These are phyloP conservation scores for Colletotrichum orbiculare DNA, from an alignment of 2,329 filamentous ascomycete species.

Conservation along the genomic window DNA sequence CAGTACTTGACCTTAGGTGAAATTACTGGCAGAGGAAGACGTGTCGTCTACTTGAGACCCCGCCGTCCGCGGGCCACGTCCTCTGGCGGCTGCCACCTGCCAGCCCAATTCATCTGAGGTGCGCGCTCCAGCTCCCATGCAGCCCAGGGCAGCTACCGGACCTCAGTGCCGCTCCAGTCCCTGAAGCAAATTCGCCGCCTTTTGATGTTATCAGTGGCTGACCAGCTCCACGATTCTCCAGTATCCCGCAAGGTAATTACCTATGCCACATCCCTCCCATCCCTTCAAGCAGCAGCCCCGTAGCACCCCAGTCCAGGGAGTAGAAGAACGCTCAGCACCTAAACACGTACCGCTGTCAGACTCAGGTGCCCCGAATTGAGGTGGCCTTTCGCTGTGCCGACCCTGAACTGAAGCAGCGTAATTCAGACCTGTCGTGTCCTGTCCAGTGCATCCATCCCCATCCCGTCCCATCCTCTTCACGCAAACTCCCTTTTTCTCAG, in stretches of 20 bases:
- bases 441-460: constrained; percentile 28
- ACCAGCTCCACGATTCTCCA: constrained; percentile 11
- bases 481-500: constrained; percentile 40
- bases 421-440: constrained; percentile 4
- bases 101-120: constrained; percentile 30
- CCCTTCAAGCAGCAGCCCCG: constrained; percentile 3
- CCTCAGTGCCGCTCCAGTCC: background rate
- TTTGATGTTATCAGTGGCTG: constrained; percentile 25
- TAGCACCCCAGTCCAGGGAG: background rate
- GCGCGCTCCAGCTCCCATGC: constrained; percentile 18
- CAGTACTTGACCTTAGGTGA: background rate
- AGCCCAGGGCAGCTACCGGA: background rate
- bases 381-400: too few species aligned
- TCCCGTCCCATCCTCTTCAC: constrained; percentile 37
- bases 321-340: too few species aligned
- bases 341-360: too few species aligned
- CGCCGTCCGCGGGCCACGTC: constrained; percentile 12
- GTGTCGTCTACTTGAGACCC: constrained; percentile 1
- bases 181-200: background rate
- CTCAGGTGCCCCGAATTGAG: too few species aligned
- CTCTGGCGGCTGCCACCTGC: constrained; percentile 32
- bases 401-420: background rate
- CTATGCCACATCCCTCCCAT: constrained; percentile 6
- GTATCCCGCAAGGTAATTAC: background rate
- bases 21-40: background rate